Percentiles rank a stretch among this genome's conserved stretches.
phyloP scores from a whole-genome alignment of 2,329 filamentous ascomycete species.

The Byssochlamys sp. region DNA sequence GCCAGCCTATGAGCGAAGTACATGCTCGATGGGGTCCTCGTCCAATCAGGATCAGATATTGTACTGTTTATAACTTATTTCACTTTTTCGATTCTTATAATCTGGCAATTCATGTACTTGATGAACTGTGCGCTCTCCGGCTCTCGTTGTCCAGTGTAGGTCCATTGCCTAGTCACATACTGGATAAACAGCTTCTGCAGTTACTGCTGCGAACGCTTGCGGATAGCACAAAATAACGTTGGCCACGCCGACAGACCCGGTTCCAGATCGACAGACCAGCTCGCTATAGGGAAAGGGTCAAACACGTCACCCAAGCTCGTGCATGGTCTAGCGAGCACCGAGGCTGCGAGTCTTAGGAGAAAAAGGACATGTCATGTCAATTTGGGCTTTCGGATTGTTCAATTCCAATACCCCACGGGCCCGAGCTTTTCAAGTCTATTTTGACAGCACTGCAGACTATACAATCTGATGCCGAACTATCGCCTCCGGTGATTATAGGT shows the following conservation, averaged over 20 bases:
- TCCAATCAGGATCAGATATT: not conserved
- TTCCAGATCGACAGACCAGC: not conserved
- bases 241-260: not conserved
- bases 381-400: not conserved
- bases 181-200: not conserved
- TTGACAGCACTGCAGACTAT: not conserved
- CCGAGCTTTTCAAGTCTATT: not conserved
- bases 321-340: not conserved
- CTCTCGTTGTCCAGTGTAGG: not conserved
- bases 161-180: not conserved
- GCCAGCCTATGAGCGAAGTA: not conserved
- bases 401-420: not conserved
- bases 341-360: not conserved
- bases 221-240: not conserved
- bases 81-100: not conserved
- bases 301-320: not conserved
- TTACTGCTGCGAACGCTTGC: not conserved
- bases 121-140: not conserved
- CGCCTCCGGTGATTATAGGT: not conserved
- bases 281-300: not conserved
- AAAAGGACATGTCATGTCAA: not conserved
- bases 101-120: not conserved
- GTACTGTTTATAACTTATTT: not conserved
- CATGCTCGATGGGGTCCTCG: not conserved
- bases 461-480: not conserved